Percentiles rank a stretch among this genome's conserved stretches.
Conservation (phyloP, 768 basidiomycete genomes). For the Tephrocybe sp. region DNA sequence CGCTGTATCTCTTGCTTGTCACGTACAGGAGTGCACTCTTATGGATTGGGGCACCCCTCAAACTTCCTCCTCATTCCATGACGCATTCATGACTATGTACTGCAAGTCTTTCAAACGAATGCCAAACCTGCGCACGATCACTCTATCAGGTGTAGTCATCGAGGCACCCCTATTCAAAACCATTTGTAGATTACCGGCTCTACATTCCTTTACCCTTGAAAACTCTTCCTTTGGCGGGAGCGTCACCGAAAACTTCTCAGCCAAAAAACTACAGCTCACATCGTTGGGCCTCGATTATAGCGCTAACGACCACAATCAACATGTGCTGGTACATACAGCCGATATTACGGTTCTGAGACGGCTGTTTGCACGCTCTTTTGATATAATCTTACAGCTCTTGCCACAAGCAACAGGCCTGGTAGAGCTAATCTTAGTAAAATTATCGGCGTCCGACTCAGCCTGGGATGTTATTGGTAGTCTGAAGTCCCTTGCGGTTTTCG, state of each 20-base stretch:
- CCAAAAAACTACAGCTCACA: not conserved
- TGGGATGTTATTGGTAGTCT: conserved; percentile 9
- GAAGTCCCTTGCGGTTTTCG: conserved; percentile 4
- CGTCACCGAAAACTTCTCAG: not conserved
- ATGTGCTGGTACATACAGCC: not conserved
- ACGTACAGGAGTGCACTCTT: conserved; percentile 27
- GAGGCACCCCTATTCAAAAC: too few relatives aligned
- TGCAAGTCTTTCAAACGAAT: too few relatives aligned
- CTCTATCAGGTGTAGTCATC: too few relatives aligned
- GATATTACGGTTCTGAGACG: conserved; percentile 2
- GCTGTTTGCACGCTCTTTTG: not conserved
- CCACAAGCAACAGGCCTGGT: not conserved
- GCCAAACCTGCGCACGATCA: too few relatives aligned
- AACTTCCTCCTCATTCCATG: too few relatives aligned
- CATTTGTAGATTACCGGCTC: too few relatives aligned
- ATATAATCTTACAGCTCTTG: conserved; percentile 1
- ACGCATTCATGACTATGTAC: too few relatives aligned
- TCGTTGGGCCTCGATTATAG: conserved; percentile 6
- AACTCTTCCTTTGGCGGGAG: not conserved
- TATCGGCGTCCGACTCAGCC: not conserved
- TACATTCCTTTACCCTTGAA: too few relatives aligned
- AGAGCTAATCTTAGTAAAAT: not conserved
- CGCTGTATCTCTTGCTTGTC: conserved; percentile 26
- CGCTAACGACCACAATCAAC: not conserved
- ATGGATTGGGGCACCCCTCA: too few relatives aligned